A percentile compares a stretch with the other conserved stretches of the same genome.
These are phyloP conservation scores for Cordyceps pruinosa DNA, from an alignment of 2,329 filamentous ascomycete genomes.

Conservation along the genomic window DNA sequence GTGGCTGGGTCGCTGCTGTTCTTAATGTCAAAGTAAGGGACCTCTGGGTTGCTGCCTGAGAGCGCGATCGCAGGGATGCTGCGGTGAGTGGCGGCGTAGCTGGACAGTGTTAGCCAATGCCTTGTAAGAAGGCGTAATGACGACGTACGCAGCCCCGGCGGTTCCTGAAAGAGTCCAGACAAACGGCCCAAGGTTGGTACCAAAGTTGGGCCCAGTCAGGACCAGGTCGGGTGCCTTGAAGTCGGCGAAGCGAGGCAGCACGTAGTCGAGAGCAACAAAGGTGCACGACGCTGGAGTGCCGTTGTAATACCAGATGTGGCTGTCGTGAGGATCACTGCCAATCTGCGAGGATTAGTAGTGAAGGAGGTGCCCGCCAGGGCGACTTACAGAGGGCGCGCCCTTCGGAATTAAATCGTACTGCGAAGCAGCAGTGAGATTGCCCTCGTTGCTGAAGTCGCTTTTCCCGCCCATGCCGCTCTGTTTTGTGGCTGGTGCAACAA, in stretches of 20 bases:
- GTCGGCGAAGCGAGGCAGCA: slow-evolving; percentile 42
- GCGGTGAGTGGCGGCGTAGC: slow-evolving; percentile 42
- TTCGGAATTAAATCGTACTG: slow-evolving; percentile 24
- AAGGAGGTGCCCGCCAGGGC: background rate
- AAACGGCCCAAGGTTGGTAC: slow-evolving; percentile 47
- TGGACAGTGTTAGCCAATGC: slow-evolving; percentile 15
- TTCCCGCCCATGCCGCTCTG: slow-evolving; percentile 25
- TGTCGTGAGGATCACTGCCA: slow-evolving; percentile 44
- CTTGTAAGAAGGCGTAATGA: background rate
- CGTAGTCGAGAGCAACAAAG: slow-evolving; percentile 49
- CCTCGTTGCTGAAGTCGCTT: slow-evolving; percentile 22
- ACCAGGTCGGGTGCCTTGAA: slow-evolving; percentile 46
- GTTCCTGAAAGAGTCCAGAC: slow-evolving; percentile 46
- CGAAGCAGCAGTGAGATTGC: slow-evolving; percentile 21
- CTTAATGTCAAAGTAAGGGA: slow-evolving; percentile 32
- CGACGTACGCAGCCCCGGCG: slow-evolving; percentile 33
- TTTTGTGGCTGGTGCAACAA: slow-evolving; percentile 24
- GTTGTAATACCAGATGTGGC: slow-evolving; percentile 54
- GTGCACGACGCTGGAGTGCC: slow-evolving; percentile 50
- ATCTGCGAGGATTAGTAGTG: slow-evolving; percentile 15
- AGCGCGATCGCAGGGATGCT: slow-evolving; percentile 44
- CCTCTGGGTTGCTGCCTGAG: slow-evolving; percentile 36
- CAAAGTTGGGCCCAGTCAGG: slow-evolving; percentile 49
- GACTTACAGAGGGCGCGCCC: slow-evolving; percentile 22
- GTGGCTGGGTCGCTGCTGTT: slow-evolving; percentile 39